Evolutionary conservation across 768 basidiomycete genomes (phyloP).

Genomic region (Rhizopogon roseolus): DNA sequence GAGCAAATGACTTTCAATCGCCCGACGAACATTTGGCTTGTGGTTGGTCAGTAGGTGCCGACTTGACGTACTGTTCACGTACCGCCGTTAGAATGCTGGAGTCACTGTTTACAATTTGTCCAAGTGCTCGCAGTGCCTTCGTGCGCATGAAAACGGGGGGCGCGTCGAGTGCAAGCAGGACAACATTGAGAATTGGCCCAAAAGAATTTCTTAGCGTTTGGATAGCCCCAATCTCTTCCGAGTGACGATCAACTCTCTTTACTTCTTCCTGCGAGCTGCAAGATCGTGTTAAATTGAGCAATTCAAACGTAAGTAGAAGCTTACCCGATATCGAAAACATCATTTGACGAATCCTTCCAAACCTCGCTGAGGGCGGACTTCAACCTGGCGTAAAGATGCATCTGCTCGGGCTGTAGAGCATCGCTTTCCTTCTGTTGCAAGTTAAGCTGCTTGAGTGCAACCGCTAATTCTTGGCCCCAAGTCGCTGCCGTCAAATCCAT

Average conservation of each 20-base stretch:
- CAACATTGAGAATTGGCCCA: slow-evolving; percentile 75
- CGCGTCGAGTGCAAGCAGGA: slow-evolving; percentile 77
- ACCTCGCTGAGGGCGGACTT: slow-evolving; percentile 63
- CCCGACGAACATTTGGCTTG: slow-evolving; percentile 73
- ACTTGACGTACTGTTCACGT: slow-evolving; percentile 18
- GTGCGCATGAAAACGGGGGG: slow-evolving; percentile 89
- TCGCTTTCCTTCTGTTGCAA: slow-evolving; percentile 38
- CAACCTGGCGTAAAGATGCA: slow-evolving; percentile 47
- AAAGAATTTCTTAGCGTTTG: slow-evolving; percentile 79
- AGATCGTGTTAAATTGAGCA: not conserved
- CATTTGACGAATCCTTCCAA: slow-evolving; percentile 64
- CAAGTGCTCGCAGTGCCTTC: slow-evolving; percentile 86
- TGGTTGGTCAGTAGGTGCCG: slow-evolving; percentile 2
- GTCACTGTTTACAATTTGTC: slow-evolving; percentile 87
- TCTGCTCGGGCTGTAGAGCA: slow-evolving; percentile 11
- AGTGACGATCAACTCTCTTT: slow-evolving; percentile 58
- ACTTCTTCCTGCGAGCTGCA: slow-evolving; percentile 69
- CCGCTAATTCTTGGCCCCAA: slow-evolving; percentile 81
- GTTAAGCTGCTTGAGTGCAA: slow-evolving; percentile 51
- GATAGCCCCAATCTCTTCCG: slow-evolving; percentile 72
- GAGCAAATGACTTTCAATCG: slow-evolving; percentile 85
- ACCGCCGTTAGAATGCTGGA: slow-evolving; percentile 76
- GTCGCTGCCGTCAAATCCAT: slow-evolving; percentile 75
- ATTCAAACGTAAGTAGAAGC: slow-evolving; percentile 11
- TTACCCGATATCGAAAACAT: slow-evolving; percentile 83